Percentiles rank a stretch among this genome's conserved stretches.
Evolutionary conservation across 2,329 filamentous ascomycete genomes (phyloP).

Genomic region (Hypoxylon sp.): DNA sequence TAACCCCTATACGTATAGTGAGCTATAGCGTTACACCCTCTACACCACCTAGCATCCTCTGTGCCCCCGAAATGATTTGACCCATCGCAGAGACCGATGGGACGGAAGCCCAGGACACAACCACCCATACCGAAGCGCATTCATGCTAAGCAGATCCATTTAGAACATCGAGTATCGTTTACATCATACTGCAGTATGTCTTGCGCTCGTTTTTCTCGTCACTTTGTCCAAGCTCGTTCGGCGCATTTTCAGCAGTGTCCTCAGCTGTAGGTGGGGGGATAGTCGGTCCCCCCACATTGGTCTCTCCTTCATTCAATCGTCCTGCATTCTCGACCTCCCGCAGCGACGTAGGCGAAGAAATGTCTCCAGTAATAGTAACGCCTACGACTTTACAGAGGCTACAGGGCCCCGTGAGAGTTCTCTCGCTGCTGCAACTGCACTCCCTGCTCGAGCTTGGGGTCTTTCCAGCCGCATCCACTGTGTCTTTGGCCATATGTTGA

Average conservation of each 20-base stretch:
- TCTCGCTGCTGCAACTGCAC: constrained; percentile 18
- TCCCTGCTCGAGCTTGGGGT: not conserved
- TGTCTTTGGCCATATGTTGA: not conserved
- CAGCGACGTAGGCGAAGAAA: constrained; percentile 14
- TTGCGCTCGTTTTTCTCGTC: not conserved
- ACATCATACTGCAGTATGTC: not conserved
- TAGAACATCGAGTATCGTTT: not conserved
- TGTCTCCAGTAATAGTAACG: not conserved
- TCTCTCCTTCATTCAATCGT: not conserved
- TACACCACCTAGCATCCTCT: too few relatives aligned
- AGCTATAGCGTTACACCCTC: too few relatives aligned
- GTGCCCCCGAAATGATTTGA: too few relatives aligned
- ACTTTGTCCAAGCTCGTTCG: not conserved
- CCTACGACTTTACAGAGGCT: not conserved
- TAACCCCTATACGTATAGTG: too few relatives aligned
- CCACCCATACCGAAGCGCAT: not conserved
- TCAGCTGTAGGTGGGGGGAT: not conserved
- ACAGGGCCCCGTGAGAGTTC: constrained; percentile 13
- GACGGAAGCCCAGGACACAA: not conserved
- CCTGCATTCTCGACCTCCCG: constrained; percentile 26
- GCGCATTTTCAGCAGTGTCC: not conserved
- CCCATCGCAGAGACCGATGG: too few relatives aligned
- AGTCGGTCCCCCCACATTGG: constrained; percentile 2
- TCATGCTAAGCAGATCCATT: not conserved
- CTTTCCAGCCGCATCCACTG: not conserved